Evolutionary conservation across 768 basidiomycete genomes (phyloP).

Genomic region (Xerocomellus chrysenteron): DNA sequence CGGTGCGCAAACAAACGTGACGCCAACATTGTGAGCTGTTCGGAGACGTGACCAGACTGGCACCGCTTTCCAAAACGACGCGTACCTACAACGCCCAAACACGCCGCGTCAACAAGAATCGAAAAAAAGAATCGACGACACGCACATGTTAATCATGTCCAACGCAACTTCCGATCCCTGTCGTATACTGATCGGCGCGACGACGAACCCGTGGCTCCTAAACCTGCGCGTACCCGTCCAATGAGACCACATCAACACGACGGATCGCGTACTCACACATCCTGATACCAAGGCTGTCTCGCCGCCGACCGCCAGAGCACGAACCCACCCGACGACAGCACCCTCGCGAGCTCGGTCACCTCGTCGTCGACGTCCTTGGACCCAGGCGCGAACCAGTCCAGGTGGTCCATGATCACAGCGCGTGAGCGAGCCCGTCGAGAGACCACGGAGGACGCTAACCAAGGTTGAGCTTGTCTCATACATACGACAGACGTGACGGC

Average conservation of each 20-base stretch:
- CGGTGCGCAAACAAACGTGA: too few relatives aligned
- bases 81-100: conserved; percentile 22
- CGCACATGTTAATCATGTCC: conserved; percentile 72
- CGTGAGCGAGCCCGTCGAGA: conserved; percentile 50
- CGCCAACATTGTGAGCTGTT: conserved; percentile 10
- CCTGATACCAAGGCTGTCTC: conserved; percentile 64
- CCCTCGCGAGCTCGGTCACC: conserved; percentile 52
- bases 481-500: not conserved
- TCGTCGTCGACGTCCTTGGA: conserved; percentile 51
- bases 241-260: not conserved
- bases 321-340: conserved; percentile 55
- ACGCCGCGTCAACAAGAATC: not conserved
- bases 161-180: conserved; percentile 48
- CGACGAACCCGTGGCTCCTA: conserved; percentile 50
- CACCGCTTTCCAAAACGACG: conserved; percentile 32
- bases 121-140: not conserved
- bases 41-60: too few relatives aligned
- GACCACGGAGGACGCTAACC: conserved; percentile 43
- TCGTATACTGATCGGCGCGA: conserved; percentile 52
- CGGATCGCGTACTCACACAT: conserved; percentile 33
- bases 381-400: conserved; percentile 57
- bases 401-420: conserved; percentile 72
- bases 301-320: conserved; percentile 68
- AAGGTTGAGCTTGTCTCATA: not conserved
- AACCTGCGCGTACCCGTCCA: conserved; percentile 37